Evolutionary conservation across 768 basidiomycete genomes (phyloP).

Genomic region (Lactarius evosmus): DNA sequence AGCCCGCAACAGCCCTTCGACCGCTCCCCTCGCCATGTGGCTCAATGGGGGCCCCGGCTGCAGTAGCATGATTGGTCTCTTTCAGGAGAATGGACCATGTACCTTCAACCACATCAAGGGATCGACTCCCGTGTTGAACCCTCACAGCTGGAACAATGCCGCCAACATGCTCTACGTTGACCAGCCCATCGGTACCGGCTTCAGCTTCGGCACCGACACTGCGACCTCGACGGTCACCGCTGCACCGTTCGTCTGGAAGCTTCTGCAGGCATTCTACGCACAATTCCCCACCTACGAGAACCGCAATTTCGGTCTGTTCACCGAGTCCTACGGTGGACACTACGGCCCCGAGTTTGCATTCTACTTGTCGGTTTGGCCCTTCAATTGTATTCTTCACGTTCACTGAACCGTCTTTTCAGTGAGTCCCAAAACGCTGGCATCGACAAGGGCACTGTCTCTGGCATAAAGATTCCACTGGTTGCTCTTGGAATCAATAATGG

Average conservation of each 20-base stretch:
- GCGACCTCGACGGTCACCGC: background rate
- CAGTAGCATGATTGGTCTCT: slow-evolving; percentile 6
- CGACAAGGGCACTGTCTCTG: slow-evolving; percentile 38
- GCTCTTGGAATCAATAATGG: background rate
- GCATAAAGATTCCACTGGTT: slow-evolving; percentile 45
- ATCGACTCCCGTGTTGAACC: slow-evolving; percentile 12
- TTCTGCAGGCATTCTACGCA: slow-evolving; percentile 6
- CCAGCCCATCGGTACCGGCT: slow-evolving; percentile 14
- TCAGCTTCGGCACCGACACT: background rate
- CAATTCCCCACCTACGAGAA: slow-evolving; percentile 42
- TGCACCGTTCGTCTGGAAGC: background rate
- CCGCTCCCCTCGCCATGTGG: slow-evolving; percentile 4
- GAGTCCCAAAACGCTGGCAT: slow-evolving; percentile 55
- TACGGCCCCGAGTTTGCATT: slow-evolving; percentile 30
- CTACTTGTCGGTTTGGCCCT: slow-evolving; percentile 2
- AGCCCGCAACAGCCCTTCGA: slow-evolving; percentile 5
- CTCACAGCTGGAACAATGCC: slow-evolving; percentile 13
- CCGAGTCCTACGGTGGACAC: slow-evolving; percentile 43
- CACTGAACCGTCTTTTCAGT: slow-evolving; percentile 6
- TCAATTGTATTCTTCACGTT: background rate
- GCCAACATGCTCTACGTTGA: slow-evolving; percentile 27
- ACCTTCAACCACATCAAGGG: slow-evolving; percentile 14
- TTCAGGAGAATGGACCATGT: slow-evolving; percentile 21
- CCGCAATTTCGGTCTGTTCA: slow-evolving; percentile 48
- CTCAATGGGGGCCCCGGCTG: slow-evolving; percentile 9